Conservation (phyloP, 371 early-diverging fungal genomes). For the Polyrhizophydium stewartii region DNA sequence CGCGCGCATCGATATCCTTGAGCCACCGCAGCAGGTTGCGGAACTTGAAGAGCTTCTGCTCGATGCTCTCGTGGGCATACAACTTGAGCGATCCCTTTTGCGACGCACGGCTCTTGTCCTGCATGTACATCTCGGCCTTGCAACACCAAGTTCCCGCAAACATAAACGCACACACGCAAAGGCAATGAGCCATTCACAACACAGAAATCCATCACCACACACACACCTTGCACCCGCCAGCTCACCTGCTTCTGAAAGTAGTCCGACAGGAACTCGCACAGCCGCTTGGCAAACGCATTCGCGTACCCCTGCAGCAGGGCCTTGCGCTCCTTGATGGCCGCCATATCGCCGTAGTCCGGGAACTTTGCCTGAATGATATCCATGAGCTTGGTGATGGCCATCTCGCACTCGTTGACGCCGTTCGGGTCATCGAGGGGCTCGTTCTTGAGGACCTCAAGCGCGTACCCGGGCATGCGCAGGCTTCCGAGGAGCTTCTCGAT, state of each 20-base stretch:
- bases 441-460: conserved; percentile 68
- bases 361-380: conserved; percentile 69
- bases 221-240: too few relatives aligned
- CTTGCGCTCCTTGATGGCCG: conserved; percentile 73
- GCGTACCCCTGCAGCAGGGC: conserved; percentile 73
- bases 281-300: conserved; percentile 70
- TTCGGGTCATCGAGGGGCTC: conserved; percentile 76
- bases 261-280: conserved; percentile 69
- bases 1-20: conserved; percentile 81
- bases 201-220: too few relatives aligned
- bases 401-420: conserved; percentile 74
- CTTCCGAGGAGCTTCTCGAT: conserved; percentile 72
- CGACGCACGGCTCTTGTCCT: conserved; percentile 47
- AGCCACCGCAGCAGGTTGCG: conserved; percentile 88
- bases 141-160: conserved; percentile 1
- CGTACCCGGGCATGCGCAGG: conserved; percentile 47
- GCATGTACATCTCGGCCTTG: conserved; percentile 52
- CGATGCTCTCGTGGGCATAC: conserved; percentile 66
- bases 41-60: conserved; percentile 72
- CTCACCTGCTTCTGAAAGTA: conserved; percentile 20
- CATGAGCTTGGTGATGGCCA: conserved; percentile 73
- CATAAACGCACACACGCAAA: too few relatives aligned
- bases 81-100: conserved; percentile 35
- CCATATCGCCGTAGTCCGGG: conserved; percentile 57
- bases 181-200: too few relatives aligned